A percentile compares a stretch with the other conserved stretches of the same genome.
phyloP scores from a whole-genome alignment of 345 rosid genomes.

The Arabis alpina region DNA sequence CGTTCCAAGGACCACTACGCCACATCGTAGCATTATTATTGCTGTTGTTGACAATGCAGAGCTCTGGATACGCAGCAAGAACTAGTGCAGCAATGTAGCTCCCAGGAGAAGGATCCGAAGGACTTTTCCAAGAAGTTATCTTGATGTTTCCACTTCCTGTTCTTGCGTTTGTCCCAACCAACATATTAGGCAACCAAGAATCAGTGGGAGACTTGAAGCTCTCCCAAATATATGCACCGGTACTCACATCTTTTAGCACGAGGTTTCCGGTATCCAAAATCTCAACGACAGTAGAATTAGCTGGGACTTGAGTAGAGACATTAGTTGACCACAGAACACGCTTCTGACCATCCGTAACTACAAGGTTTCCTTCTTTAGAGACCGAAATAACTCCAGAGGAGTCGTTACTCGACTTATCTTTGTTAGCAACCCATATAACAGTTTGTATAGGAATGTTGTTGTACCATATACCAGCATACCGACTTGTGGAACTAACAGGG shows the following conservation, averaged over 20 bases:
- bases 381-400: conserved; percentile 50
- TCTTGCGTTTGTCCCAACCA: conserved; percentile 39
- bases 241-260: conserved; percentile 39
- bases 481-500: conserved; percentile 45
- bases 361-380: conserved; percentile 53
- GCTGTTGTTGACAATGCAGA: conserved; percentile 47
- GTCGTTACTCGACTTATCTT: conserved; percentile 49
- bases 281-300: conserved; percentile 46
- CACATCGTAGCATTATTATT: conserved; percentile 43
- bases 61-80: conserved; percentile 42
- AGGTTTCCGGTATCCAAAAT: conserved; percentile 62
- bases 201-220: conserved; percentile 56
- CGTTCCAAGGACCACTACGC: conserved; percentile 70
- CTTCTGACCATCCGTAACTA: conserved; percentile 44
- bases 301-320: conserved; percentile 21
- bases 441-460: conserved; percentile 30
- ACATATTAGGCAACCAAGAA: conserved; percentile 49
- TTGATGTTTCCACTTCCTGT: conserved; percentile 37
- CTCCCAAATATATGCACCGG: conserved; percentile 49
- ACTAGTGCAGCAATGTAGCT: conserved; percentile 47
- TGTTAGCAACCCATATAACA: conserved; percentile 62
- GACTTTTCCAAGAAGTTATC: conserved; percentile 54
- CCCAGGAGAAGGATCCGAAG: conserved; percentile 60
- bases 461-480: conserved; percentile 64
- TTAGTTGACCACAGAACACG: conserved; percentile 61